phyloP scores from a whole-genome alignment of 2,329 filamentous ascomycete species.

The Neurospora sp. region DNA sequence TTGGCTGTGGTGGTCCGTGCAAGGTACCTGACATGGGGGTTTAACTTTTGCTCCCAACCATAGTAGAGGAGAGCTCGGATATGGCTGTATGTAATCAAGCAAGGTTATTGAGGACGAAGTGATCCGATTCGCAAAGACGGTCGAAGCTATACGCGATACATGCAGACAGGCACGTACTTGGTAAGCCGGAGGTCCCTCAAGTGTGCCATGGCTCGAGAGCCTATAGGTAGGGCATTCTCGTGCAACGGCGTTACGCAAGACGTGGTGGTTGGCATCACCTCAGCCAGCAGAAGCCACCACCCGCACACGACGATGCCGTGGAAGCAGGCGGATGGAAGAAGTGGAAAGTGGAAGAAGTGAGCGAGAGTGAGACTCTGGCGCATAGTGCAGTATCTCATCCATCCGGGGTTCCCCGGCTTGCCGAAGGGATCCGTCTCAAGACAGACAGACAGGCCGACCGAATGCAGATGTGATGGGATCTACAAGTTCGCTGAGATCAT shows the following conservation, averaged over 20 bases:
- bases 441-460: not conserved
- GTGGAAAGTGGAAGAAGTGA: not conserved
- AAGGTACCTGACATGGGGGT: no score
- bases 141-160: not conserved
- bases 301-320: not conserved
- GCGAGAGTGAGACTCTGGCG: not conserved
- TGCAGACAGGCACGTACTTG: not conserved
- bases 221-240: conserved; percentile 26
- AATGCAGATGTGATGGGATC: not conserved
- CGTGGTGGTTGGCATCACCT: not conserved
- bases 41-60: no score
- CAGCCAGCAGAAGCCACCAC: not conserved
- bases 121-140: not conserved
- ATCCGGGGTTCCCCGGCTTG: not conserved
- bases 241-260: conserved; percentile 29
- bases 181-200: not conserved
- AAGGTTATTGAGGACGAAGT: not conserved
- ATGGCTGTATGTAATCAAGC: not conserved
- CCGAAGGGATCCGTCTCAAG: not conserved
- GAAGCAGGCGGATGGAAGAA: not conserved
- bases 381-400: not conserved
- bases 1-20: no score
- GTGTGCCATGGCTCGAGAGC: not conserved
- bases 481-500: not conserved
- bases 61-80: not conserved